phyloP scores from a whole-genome alignment of 2,329 filamentous ascomycete species.

The Colletotrichum kahawae region DNA sequence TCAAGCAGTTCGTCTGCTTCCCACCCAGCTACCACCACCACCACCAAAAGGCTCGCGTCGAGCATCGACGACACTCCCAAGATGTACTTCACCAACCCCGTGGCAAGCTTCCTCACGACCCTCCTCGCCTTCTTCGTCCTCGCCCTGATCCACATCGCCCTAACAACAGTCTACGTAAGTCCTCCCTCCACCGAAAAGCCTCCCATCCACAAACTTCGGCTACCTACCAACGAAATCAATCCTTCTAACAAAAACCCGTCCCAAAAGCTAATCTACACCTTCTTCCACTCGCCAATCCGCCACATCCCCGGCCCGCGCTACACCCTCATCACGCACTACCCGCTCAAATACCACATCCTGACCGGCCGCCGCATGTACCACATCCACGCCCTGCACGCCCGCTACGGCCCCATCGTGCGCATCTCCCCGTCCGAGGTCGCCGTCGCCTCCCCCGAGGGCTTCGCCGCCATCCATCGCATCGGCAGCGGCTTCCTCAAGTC shows the following conservation, averaged over 20 bases:
- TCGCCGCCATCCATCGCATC: slow-evolving; percentile 5
- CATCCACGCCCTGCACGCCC: slow-evolving; percentile 6
- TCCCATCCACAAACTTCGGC: background rate
- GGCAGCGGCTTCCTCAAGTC: slow-evolving; percentile 9
- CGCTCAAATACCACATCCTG: background rate
- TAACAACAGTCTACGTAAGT: background rate
- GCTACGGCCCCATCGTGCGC: slow-evolving; percentile 3
- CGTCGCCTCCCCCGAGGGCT: background rate
- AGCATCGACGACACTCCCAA: background rate
- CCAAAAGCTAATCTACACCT: background rate
- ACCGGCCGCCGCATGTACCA: slow-evolving; percentile 4
- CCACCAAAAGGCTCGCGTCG: background rate
- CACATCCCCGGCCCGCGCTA: slow-evolving; percentile 6
- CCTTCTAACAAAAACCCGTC: background rate
- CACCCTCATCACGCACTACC: slow-evolving; percentile 3
- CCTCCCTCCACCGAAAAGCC: background rate
- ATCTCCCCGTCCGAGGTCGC: slow-evolving; percentile 12
- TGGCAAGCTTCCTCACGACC: background rate
- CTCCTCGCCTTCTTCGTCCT: background rate
- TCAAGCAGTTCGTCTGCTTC: background rate
- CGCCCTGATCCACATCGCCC: background rate
- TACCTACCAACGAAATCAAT: background rate
- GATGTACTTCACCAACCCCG: background rate
- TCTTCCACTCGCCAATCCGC: background rate
- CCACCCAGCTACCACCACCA: background rate